Base-by-base conservation (phyloP, 1,284 basidiomycete genomes). In the Cutaneotrichosporon sp. region DNA sequence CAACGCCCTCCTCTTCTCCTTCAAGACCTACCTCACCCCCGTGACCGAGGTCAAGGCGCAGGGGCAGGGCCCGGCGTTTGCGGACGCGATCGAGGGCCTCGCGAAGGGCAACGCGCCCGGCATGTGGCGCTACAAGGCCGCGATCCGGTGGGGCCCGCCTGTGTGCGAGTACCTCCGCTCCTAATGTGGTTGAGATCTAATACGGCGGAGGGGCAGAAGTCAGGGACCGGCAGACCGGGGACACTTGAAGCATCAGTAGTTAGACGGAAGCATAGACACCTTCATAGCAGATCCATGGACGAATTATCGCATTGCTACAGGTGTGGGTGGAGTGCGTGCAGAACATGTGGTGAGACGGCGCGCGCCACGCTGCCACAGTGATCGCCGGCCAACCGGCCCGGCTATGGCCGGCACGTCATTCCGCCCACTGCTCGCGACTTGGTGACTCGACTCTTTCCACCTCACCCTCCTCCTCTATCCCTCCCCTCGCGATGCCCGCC, bases 21-120 rank as follows among this genome's bases (percentile, higher is more conserved):
- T 65, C 57, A 61, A 61, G 57, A 65, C 59, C 36, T 65, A 61
- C 54, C 33, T 65, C 25, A 53, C 51, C 22, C 59, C 63, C 14
- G 49, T 65, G 22, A 33, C 55, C 3, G 47, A 60, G 29, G 25
- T 64, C 33, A 54, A 55, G 52, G 62, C 62, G 1, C 58, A 64
- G 56, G 62, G 62, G 1, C 29, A n/a, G 14, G 62, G 58, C 1
- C 51, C 55, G 10, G 43, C 33, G 52, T 25, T 64, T 5, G 62
- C 62, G 3, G 62, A 64, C 58, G 62, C 62, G 20, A 64, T 60
- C 52, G 62, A 64, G 55, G 62, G 62, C 13, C 42, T 64, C 27
- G 27, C 27, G 24, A 60, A 58, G 58, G 62, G 62, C n/a, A 64
- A 64, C 46, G 62, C 62, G 22, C 58, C 58, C 24, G 62, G 62